Evolutionary conservation across 805 yeast species (phyloP).

Genomic region (Saccharomycopsis guyanensis): DNA sequence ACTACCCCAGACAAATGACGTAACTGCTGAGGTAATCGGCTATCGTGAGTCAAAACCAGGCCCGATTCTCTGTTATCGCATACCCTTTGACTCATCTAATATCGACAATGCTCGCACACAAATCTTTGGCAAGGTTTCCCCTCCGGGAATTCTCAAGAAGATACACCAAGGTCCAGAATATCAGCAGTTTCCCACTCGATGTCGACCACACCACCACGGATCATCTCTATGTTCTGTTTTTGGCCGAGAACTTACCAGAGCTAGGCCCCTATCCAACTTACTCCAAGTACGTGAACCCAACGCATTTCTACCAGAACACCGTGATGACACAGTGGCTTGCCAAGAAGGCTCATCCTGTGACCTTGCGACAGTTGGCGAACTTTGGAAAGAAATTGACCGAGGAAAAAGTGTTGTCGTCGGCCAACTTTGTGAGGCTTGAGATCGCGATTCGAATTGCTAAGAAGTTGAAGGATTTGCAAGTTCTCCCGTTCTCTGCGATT

Average conservation of each 20-base stretch:
- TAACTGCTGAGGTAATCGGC: too few relatives aligned
- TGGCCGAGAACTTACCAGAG: conserved; percentile 20
- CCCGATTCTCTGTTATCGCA: too few relatives aligned
- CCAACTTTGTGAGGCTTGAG: conserved; percentile 83
- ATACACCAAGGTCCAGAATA: conserved; percentile 2
- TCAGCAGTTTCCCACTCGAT: conserved; percentile 14
- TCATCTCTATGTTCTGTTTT: conserved; percentile 16
- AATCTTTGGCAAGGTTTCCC: too few relatives aligned
- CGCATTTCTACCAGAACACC: conserved; percentile 83
- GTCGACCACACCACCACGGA: conserved; percentile 20
- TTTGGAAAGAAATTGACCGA: conserved; percentile 74
- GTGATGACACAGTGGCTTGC: conserved; percentile 55
- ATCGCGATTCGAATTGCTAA: conserved; percentile 78
- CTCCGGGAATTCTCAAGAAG: too few relatives aligned
- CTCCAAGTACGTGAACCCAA: conserved; percentile 45
- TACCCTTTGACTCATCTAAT: too few relatives aligned
- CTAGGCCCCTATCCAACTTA: conserved; percentile 33
- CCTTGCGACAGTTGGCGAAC: conserved; percentile 82
- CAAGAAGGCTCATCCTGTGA: conserved; percentile 78
- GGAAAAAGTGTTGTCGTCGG: conserved; percentile 72
- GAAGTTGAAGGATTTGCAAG: conserved; percentile 71
- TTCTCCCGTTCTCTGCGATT: conserved; percentile 73
- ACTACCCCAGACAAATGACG: too few relatives aligned
- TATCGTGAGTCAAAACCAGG: too few relatives aligned
- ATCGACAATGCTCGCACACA: too few relatives aligned